Evolutionary conservation across 78 protist species (phyloP), one percentile per base, ranked within the genome.

Genomic region (Diacronema lutheri): DNA sequence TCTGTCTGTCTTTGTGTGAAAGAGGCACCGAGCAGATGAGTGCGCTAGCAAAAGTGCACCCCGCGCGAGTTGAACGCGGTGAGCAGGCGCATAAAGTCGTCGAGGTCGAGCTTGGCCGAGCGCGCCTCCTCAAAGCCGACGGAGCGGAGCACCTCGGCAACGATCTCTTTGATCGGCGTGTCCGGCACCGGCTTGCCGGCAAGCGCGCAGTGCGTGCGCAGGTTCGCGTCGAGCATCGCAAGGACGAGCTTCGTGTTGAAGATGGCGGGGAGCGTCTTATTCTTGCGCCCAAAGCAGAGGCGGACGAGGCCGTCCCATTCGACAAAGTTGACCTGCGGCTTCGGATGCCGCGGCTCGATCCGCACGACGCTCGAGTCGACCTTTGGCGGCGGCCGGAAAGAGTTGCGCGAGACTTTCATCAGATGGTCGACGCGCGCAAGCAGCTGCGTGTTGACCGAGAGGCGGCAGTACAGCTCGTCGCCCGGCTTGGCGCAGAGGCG

Each of bases 311-410:
- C 68, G 55, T 26, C 46, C 35, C 93, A 20, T 68, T 91, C 96
- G 31, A 83, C 31, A 64, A 98, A 96, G 78, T 97, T 89, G 69
- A 98, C 76, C 20, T 93, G 95, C 33, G 99, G 99, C 14, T 96
- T 96, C 6, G 99, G 99, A 60, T 91, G 86, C 69, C 78, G 66
- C 66, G 99, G 99, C 72, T 91, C 95, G 38, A 99, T 90, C 60
- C 95, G 77, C 46, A 99, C 96, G 13, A 99, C 99, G 14, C 90
- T 58, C 26, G 99, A 97, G 61, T 99, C 99, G 31, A 99, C 99
- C 60, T 99, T 96, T 25, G 99, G 99, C 23, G 99, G 99, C 31
- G 99, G 99, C 31, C 95, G 86, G 95, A 98, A 98, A 85, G 92
- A 90, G 86, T 92, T 94, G 71, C 89, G 91, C 29, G 76, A 82